A percentile compares a stretch with the other conserved stretches of the same genome.
Conservation (phyloP, 768 basidiomycete species). For the Tulasnella sp. region DNA sequence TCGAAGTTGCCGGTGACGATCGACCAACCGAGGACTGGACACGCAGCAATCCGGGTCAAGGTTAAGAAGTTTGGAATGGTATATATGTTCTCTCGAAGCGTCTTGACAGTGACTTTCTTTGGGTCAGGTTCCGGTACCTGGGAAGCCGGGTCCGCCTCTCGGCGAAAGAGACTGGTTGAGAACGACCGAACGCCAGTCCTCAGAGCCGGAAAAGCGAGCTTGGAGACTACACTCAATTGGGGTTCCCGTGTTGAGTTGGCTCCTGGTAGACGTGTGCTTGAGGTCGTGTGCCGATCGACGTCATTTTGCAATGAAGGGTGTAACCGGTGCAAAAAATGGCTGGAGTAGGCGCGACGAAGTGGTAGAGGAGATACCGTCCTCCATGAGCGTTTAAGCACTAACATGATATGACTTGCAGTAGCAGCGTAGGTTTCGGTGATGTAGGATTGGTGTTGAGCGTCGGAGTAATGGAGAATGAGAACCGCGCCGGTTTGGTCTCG, state of each 20-base stretch:
- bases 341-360: not conserved
- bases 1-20: constrained; percentile 71
- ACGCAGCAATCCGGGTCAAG: constrained; percentile 72
- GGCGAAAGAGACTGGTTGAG: not conserved
- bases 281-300: not conserved
- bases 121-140: not conserved
- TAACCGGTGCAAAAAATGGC: not conserved
- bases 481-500: not conserved
- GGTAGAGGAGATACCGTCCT: not conserved
- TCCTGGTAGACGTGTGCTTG: not conserved
- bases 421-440: not conserved
- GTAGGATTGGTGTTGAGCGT: not conserved
- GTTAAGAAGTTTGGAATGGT: constrained; percentile 90
- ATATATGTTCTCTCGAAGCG: constrained; percentile 71
- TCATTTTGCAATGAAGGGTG: not conserved
- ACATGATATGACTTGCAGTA: not conserved
- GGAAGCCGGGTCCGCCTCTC: not conserved
- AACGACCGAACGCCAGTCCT: not conserved
- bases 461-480: not conserved
- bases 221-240: not conserved
- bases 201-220: not conserved
- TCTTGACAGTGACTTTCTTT: not conserved
- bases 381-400: not conserved
- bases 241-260: not conserved
- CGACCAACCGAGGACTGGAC: constrained; percentile 85